A percentile compares a stretch with the other conserved stretches of the same genome.
Conservation (phyloP, 2,329 filamentous ascomycete genomes). For the Fulvia fulva region DNA sequence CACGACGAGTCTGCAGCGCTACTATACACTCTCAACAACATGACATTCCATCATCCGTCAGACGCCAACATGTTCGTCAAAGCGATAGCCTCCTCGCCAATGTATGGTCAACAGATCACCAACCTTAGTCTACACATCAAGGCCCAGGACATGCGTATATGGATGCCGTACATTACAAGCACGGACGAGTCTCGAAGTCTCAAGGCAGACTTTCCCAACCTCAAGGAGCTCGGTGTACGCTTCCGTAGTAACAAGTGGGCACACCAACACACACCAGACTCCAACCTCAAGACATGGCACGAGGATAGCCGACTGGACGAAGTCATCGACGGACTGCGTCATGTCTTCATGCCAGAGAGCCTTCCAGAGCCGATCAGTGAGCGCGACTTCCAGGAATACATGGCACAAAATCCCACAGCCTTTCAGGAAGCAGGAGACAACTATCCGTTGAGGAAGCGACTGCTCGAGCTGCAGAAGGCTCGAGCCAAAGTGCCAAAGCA, state of each 20-base stretch:
- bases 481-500: not conserved
- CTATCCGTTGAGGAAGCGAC: constrained; percentile 16
- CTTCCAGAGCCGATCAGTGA: constrained; percentile 11
- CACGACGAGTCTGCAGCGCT: constrained; percentile 32
- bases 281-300: constrained; percentile 28
- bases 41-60: constrained; percentile 35
- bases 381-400: constrained; percentile 15
- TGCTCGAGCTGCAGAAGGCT: constrained; percentile 18
- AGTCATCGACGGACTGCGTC: constrained; percentile 28
- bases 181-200: constrained; percentile 29
- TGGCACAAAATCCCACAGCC: constrained; percentile 9
- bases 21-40: constrained; percentile 35
- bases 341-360: constrained; percentile 24
- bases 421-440: constrained; percentile 9
- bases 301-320: constrained; percentile 30
- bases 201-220: constrained; percentile 31
- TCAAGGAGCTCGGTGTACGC: constrained; percentile 30
- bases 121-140: constrained; percentile 32
- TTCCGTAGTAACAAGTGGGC: constrained; percentile 34
- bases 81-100: constrained; percentile 26
- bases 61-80: constrained; percentile 39
- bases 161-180: constrained; percentile 36
- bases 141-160: constrained; percentile 33
- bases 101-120: constrained; percentile 20
- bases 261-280: constrained; percentile 23